Conservation (phyloP, 352 stramenopile genomes). For the Globisporangium lucens region DNA sequence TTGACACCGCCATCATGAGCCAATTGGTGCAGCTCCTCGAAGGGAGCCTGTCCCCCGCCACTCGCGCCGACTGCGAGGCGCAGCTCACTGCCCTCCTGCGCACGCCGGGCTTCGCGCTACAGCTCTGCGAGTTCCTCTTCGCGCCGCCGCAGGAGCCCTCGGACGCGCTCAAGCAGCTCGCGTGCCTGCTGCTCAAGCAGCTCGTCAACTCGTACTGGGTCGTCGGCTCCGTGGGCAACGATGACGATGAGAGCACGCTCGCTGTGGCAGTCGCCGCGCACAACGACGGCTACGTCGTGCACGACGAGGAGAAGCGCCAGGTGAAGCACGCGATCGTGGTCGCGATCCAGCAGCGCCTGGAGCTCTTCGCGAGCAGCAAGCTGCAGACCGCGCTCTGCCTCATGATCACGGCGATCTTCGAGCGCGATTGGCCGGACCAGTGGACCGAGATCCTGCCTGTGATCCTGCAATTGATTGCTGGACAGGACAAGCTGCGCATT, state of each 20-base stretch:
- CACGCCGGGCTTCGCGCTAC: slow-evolving; percentile 59
- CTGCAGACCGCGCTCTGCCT: slow-evolving; percentile 79
- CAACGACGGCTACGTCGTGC: slow-evolving; percentile 38
- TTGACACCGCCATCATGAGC: slow-evolving; percentile 9
- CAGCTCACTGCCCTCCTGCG: slow-evolving; percentile 60
- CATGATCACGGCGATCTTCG: slow-evolving; percentile 73
- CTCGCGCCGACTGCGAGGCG: slow-evolving; percentile 58
- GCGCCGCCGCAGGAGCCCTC: slow-evolving; percentile 23
- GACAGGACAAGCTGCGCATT: slow-evolving; percentile 50
- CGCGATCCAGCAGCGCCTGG: slow-evolving; percentile 52
- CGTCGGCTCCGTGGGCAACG: slow-evolving; percentile 17
- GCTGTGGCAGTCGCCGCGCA: not conserved
- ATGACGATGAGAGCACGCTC: slow-evolving; percentile 17
- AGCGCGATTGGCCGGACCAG: slow-evolving; percentile 83
- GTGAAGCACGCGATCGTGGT: slow-evolving; percentile 57
- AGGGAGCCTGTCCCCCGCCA: slow-evolving; percentile 43
- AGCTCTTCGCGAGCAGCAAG: slow-evolving; percentile 63
- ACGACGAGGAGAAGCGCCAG: slow-evolving; percentile 64
- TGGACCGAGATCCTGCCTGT: slow-evolving; percentile 72
- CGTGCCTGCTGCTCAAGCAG: slow-evolving; percentile 76
- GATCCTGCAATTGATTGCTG: slow-evolving; percentile 56
- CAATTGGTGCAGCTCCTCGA: slow-evolving; percentile 36
- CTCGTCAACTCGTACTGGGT: slow-evolving; percentile 66
- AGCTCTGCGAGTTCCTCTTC: slow-evolving; percentile 75
- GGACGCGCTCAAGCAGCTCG: slow-evolving; percentile 55